These are phyloP conservation scores for Lyophyllum decastes DNA, from an alignment of 768 basidiomycete genomes.

Conservation along the genomic window DNA sequence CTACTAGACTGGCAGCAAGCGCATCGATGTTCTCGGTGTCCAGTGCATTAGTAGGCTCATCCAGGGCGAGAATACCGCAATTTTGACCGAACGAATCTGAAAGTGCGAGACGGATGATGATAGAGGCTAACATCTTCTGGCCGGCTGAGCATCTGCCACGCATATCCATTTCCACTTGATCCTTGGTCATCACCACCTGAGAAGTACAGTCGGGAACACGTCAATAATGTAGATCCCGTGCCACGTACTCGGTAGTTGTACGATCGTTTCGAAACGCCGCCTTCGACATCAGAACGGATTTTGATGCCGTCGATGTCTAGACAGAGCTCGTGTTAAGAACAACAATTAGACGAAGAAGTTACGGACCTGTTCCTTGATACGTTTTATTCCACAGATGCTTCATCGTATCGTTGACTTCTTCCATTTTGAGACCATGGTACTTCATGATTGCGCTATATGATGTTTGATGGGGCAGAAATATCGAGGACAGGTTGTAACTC, in stretches of 20 bases:
- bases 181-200: slow-evolving; percentile 98
- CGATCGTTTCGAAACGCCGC: slow-evolving; percentile 84
- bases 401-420: slow-evolving; percentile 98
- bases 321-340: slow-evolving; percentile 2
- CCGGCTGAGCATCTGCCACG: slow-evolving; percentile 97
- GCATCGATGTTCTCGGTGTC: slow-evolving; percentile 97
- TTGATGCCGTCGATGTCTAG: slow-evolving; percentile 97
- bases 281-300: slow-evolving; percentile 92
- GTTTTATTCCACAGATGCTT: slow-evolving; percentile 98
- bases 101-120: slow-evolving; percentile 95
- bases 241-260: slow-evolving; percentile 91
- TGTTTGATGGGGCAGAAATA: slow-evolving; percentile 3
- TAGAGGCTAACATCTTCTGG: slow-evolving; percentile 97
- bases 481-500: slow-evolving; percentile 23
- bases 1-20: slow-evolving; percentile 86
- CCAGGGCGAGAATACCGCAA: slow-evolving; percentile 95
- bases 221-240: slow-evolving; percentile 4
- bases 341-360: background rate
- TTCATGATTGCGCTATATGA: slow-evolving; percentile 91
- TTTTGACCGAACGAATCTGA: slow-evolving; percentile 98
- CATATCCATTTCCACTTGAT: slow-evolving; percentile 99
- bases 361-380: slow-evolving; percentile 93
- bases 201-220: slow-evolving; percentile 10
- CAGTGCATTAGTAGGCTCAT: slow-evolving; percentile 97
- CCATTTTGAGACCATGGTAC: slow-evolving; percentile 97